Base-by-base conservation (phyloP, 75 land plant species). In the Adiantum capillusveneris region DNA sequence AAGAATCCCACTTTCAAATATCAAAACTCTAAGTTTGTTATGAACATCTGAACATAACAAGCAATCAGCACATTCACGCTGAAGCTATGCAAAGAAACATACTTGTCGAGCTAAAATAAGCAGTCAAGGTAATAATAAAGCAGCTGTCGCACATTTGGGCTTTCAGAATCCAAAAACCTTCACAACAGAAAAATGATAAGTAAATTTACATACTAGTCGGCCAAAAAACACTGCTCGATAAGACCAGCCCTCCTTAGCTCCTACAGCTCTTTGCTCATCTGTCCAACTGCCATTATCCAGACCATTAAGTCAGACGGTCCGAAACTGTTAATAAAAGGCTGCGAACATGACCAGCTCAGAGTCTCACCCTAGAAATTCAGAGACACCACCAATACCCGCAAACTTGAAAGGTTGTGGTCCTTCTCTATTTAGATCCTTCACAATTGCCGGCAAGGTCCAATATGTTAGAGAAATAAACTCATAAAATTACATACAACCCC, bases 341-440 rank as follows among this genome's bases (percentile, higher is more conserved):
- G 27, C 27, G 19, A 26, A 56, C 43, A 43, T 20, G 11, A 42
- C 45, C 18, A n/a, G 20, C 58, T 30, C 1, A 26, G 13, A 34
- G 0, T 25, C 71, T 74, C 72, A 88, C 94, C 97, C 97, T 31
- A 92, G 73, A 53, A 92, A 92, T 61, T 84, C 97, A 24, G 97
- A 92, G 16, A 88, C 51, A 7, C 97, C 97, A 54, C 97, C 97
- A 55, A 92, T 80, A 41, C 95, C 97, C 67, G 95, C 94, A 64
- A 92, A 83, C 44, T 77, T 84, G 44, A 92, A 76, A 29, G 97
- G 82, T 31, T 84, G 80, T 25, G 84, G 74, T 45, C 97, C 97
- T 67, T 88, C 86, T 64, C 81, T 62, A 20, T 75, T 84, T 50
- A 92, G 68, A 71, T 92, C 97, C 95, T 92, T 75, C 22, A 58